Evolutionary conservation across 208 protist species (phyloP).

Genomic region (Leishmania tropica): DNA sequence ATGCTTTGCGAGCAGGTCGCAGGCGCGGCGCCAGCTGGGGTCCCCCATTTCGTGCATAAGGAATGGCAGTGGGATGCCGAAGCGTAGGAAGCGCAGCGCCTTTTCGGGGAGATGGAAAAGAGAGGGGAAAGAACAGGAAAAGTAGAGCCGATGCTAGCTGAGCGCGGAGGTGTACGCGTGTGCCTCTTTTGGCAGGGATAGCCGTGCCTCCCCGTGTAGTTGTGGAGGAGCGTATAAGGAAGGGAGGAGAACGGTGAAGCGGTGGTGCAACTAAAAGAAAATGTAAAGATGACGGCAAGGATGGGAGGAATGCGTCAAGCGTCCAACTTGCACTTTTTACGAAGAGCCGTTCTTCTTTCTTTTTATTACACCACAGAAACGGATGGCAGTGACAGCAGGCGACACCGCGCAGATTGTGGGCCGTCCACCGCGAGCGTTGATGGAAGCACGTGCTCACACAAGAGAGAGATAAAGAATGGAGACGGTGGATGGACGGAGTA

Average conservation of each 20-base stretch:
- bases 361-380: not conserved
- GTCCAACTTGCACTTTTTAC: not conserved
- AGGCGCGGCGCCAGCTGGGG: constrained; percentile 73
- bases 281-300: not conserved
- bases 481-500: not conserved
- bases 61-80: too few relatives aligned
- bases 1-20: constrained; percentile 59
- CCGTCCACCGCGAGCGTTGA: not conserved
- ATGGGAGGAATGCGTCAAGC: not conserved
- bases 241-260: not conserved
- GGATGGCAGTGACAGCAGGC: not conserved
- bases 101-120: not conserved
- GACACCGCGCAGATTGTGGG: not conserved
- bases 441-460: not conserved
- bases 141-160: too few relatives aligned
- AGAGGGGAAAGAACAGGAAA: not conserved
- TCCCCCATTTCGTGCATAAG: constrained; percentile 10
- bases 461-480: not conserved
- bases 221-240: not conserved
- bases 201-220: not conserved
- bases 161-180: not conserved
- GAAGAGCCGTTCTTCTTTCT: not conserved
- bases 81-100: not conserved
- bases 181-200: not conserved
- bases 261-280: not conserved